Base-by-base conservation (phyloP, 2,329 filamentous ascomycete genomes). In the Leptographium wingfieldii region DNA sequence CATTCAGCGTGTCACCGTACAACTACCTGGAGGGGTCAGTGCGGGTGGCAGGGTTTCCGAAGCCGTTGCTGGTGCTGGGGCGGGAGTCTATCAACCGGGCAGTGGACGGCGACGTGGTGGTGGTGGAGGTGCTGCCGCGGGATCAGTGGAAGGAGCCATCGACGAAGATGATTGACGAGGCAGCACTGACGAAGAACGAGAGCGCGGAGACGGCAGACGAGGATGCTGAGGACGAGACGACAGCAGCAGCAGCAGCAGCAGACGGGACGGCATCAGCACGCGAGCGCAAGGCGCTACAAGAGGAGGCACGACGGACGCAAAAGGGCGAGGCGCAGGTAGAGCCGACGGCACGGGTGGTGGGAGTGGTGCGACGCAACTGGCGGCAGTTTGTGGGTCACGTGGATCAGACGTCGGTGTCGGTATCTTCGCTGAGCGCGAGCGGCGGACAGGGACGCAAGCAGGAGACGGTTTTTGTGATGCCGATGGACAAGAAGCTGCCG, bases 91-190 rank as follows among this genome's bases (percentile, higher is more conserved):
- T 95, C 77, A 99, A 97, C 73, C 83, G 94, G 65, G 85, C 92
- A 29, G 86, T 99, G 25, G 90, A 94, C 62, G 92, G 92, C 27
- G 94, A 99, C 72, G 76, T 94, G 12, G 92, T 96, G 1, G 92
- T 96, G 3, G 87, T 99, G 16, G 92, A 99, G 72, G 82, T 99
- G 3, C 77, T 99, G 2, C 91, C 94, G 0, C 88, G 92, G 71
- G 90, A 96, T 60, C 92, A 96, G 71, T 99, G 94, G 94, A 97
- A 96, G 73, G 86, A 88, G 54, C 92, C 94, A 1, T 97, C 92
- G 2, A 92, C 90, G 4, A 95, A 95, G 71, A 92, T 99, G 55
- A 86, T 99, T 38, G 94, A 99, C 66, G 94, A 99, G 71, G 92
- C 96, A 66, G 82, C 86, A 1, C 77, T 97, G 48, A 96, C 91